Evolutionary conservation across 495 filamentous ascomycete species (phyloP).

Genomic region (Penicillium tannophilum): DNA sequence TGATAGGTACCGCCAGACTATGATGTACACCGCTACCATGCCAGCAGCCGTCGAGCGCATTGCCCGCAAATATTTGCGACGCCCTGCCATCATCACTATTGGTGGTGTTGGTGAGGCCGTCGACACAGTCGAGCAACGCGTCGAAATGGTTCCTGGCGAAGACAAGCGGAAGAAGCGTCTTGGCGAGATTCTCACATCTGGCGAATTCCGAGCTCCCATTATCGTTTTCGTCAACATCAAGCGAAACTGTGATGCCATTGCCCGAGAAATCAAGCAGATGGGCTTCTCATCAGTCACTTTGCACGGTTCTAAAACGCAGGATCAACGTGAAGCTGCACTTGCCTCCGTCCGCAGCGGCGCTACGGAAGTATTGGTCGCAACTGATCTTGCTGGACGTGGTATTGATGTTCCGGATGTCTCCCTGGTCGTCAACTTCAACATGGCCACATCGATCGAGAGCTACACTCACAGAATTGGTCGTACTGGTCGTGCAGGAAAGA

Average conservation of each 20-base stretch:
- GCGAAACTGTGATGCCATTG: conserved; percentile 95
- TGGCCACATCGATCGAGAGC: conserved; percentile 90
- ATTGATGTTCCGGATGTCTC: conserved; percentile 96
- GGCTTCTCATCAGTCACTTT: conserved; percentile 90
- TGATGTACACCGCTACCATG: conserved; percentile 99
- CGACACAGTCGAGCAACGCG: conserved; percentile 96
- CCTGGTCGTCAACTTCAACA: conserved; percentile 98
- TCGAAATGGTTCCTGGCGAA: conserved; percentile 89
- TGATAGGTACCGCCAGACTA: conserved; percentile 93
- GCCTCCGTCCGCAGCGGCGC: conserved; percentile 78
- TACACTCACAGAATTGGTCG: conserved; percentile 98
- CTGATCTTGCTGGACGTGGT: conserved; percentile 94
- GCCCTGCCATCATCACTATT: conserved; percentile 93
- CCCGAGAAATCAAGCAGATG: conserved; percentile 92
- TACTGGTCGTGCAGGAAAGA: conserved; percentile 97
- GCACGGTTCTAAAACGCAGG: conserved; percentile 94
- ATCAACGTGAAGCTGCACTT: conserved; percentile 93
- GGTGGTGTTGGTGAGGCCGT: conserved; percentile 97
- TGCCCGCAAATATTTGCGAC: conserved; percentile 90
- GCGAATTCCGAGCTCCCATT: conserved; percentile 88
- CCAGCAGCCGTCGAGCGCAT: conserved; percentile 91
- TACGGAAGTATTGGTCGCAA: conserved; percentile 92
- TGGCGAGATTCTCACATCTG: conserved; percentile 80
- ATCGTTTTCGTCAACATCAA: conserved; percentile 99
- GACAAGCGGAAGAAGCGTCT: conserved; percentile 98